Conservation (phyloP, 2,329 filamentous ascomycete species). For the Didymellaceae sp. region DNA sequence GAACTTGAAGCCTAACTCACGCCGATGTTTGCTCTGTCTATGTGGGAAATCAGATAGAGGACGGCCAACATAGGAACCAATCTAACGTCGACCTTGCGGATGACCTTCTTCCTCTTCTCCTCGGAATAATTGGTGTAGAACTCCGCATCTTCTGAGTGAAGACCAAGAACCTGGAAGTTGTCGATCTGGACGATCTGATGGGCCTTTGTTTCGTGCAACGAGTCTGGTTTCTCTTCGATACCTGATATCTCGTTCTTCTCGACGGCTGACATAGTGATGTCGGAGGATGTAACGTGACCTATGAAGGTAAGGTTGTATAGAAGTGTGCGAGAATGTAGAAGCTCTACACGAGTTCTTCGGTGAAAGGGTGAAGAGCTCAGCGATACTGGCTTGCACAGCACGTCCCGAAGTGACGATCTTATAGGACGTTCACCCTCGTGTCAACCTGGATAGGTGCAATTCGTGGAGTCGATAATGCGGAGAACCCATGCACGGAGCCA, state of each 20-base stretch:
- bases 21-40: slow-evolving; percentile 70
- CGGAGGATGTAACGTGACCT: too few species aligned
- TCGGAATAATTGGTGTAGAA: slow-evolving; percentile 39
- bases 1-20: slow-evolving; percentile 4
- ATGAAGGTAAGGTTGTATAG: too few species aligned
- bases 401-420: slow-evolving; percentile 1
- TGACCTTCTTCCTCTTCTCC: slow-evolving; percentile 56
- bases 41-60: slow-evolving; percentile 54
- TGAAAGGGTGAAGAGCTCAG: too few species aligned
- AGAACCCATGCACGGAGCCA: slow-evolving; percentile 4
- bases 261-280: slow-evolving; percentile 18
- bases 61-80: slow-evolving; percentile 49
- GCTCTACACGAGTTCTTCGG: too few species aligned
- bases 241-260: slow-evolving; percentile 35
- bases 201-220: slow-evolving; percentile 22
- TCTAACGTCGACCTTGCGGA: slow-evolving; percentile 36
- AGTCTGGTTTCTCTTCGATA: slow-evolving; percentile 31
- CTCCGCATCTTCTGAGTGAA: slow-evolving; percentile 30
- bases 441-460: neutral
- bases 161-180: slow-evolving; percentile 34
- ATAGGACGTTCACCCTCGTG: neutral
- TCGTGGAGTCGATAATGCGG: slow-evolving; percentile 4
- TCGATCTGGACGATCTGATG: slow-evolving; percentile 36
- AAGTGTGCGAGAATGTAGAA: too few species aligned
- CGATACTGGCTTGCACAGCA: neutral